A percentile compares a stretch with the other conserved stretches of the same genome.
These are phyloP conservation scores for Erysimum cheiranthoides DNA, from an alignment of 345 rosid species.

Conservation along the genomic window DNA sequence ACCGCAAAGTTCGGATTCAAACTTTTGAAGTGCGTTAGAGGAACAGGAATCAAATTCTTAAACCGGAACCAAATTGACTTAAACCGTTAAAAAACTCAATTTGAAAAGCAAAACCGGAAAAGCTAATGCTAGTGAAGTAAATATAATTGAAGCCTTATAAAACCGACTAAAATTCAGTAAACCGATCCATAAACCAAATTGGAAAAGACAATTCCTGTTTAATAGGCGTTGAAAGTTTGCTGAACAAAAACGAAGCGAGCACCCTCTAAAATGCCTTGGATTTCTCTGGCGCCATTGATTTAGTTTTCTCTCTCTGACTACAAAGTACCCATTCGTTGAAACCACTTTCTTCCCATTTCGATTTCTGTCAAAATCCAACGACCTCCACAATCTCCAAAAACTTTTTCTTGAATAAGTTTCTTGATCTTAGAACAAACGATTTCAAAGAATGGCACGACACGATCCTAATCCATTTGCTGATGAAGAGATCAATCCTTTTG, in stretches of 20 bases:
- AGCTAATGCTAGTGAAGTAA: not conserved
- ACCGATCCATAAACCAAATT: conserved; percentile 18
- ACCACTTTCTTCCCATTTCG: conserved; percentile 40
- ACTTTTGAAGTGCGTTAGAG: not conserved
- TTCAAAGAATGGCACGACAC: conserved; percentile 63
- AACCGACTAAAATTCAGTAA: conserved; percentile 1
- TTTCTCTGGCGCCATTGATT: conserved; percentile 41
- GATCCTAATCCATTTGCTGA: conserved; percentile 85
- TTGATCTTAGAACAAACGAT: conserved; percentile 34
- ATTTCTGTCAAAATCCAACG: conserved; percentile 35
- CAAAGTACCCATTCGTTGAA: conserved; percentile 41
- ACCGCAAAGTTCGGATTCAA: conserved; percentile 35
- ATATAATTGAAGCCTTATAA: not conserved
- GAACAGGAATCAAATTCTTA: not conserved
- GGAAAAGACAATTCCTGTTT: not conserved
- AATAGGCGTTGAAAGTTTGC: conserved; percentile 24
- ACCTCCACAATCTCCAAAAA: conserved; percentile 24
- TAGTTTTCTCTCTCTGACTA: conserved; percentile 44
- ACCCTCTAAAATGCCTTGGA: conserved; percentile 41
- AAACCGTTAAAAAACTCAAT: not conserved
- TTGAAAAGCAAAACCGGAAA: not conserved
- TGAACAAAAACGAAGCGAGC: conserved; percentile 37
- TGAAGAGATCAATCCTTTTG: conserved; percentile 89
- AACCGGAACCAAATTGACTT: not conserved
- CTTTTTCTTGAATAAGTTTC: conserved; percentile 24